phyloP scores from a whole-genome alignment of 2,329 filamentous ascomycete genomes.

The Cladosporium cucumerinum region DNA sequence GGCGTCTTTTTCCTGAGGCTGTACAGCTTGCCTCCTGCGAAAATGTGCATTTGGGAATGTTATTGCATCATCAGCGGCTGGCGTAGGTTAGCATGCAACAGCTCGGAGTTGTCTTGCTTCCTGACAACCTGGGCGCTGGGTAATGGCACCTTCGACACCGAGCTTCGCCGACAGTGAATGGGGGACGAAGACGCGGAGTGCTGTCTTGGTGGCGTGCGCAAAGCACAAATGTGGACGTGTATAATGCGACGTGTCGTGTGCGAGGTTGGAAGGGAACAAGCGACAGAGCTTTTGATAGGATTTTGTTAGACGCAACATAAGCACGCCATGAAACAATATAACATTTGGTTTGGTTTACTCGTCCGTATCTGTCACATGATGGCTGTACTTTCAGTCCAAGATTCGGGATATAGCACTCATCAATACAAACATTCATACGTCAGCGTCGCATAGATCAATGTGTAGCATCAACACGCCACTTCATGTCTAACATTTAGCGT shows the following conservation, averaged over 20 bases:
- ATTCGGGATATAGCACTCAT: too few species aligned
- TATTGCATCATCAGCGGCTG: slow-evolving; percentile 8
- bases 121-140: neutral
- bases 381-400: neutral
- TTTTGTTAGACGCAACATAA: neutral
- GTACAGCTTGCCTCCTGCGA: slow-evolving; percentile 12
- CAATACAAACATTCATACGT: neutral
- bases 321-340: neutral
- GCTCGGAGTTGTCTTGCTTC: neutral
- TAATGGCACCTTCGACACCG: neutral
- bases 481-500: neutral
- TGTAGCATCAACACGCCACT: neutral
- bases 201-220: neutral
- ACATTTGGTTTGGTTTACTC: neutral
- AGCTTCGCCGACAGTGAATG: neutral
- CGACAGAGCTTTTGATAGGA: neutral
- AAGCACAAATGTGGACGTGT: neutral
- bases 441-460: neutral
- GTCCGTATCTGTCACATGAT: neutral
- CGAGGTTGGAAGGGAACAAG: neutral
- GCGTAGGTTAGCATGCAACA: neutral
- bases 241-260: neutral
- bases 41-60: slow-evolving; percentile 4
- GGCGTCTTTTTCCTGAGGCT: slow-evolving; percentile 14
- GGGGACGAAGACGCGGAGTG: neutral